Evolutionary conservation across 495 filamentous ascomycete genomes (phyloP), one percentile per base, ranked within the genome.

Genomic region (Chaetomidium leptoderma): DNA sequence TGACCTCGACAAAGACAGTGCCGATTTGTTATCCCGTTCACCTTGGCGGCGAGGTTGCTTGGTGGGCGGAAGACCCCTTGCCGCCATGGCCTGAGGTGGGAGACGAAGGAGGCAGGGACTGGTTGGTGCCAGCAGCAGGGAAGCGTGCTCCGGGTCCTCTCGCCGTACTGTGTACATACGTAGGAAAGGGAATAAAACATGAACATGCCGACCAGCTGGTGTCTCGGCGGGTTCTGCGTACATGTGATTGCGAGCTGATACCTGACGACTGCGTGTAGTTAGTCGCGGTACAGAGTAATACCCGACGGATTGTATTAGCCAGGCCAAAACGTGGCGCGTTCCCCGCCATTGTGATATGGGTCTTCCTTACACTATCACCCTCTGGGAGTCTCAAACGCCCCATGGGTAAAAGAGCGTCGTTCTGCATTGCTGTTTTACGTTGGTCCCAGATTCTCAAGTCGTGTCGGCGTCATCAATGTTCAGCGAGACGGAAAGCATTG

Each of bases 81-180:
- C 21, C 47, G 44, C 17, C 49, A 27, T 58, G 48, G 48, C 29
- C 37, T 52, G 57, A 53, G 39, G 56, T 51, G 27, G 55, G 23
- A 58, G 35, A 30, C 14, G 32, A 50, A 17, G 46, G 21, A 21
- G 17, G 47, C 27, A 57, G 33, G 44, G 54, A 49, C 30, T 47
- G 53, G 42, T 35, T 26, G 42, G 29, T 13, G n/a, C 39, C 39
- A 42, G 42, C 21, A 26, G 13, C 42, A 57, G 32, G 54, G 24
- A 47, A 21, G 17, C 17, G 39, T 37, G 55, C 23, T 57, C 55
- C 55, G 42, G 23, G 19, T 19, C 7, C 3, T 24, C 7, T 43
- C 40, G 19, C 19, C 40, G 9, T 13, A 24, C 17, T 7, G 19
- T 42, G 39, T 3, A 21, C n/a, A n/a, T n/a, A n/a, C n/a, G n/a